Base-by-base conservation (phyloP, 2,329 filamentous ascomycete genomes). In the Neofusicoccum parvum region DNA sequence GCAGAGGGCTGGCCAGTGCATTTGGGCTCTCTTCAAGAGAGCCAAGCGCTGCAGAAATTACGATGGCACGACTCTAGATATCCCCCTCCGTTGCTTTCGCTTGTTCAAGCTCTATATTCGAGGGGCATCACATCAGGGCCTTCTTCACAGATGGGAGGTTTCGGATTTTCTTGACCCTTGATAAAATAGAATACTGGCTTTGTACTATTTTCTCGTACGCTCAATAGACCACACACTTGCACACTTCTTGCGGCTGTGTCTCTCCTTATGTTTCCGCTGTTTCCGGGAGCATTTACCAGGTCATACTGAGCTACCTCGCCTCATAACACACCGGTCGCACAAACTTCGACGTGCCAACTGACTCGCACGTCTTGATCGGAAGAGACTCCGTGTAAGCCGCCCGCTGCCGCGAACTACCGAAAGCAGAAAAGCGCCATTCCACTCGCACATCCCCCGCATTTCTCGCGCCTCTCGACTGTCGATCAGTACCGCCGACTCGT, bases 371-470 rank as follows among this genome's bases (percentile, higher is more conserved):
- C n/a, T 34, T 37, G 56, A 10, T 36, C 56, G 56, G 56, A 60
- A 46, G 32, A 48, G n/a, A 48, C 56, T 60, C 56, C 56, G 56
- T 37, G 7, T 7, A 2, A 36, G 43, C 43, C 56, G 23, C 54
- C 41, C 54, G 41, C 23, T 17, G 14, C 54, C 54, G 41, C 27
- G 9, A 6, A 48, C 14, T 36, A 14, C n/a, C 41, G 7, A 48
- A 59, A 20, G 15, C 11, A 20, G 54, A 14, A 34, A 59, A 43
- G 41, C 41, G 54, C 14, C 2, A 11, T 36, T 36, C 23, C 23
- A 17, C 14, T 11, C 32, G 56, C 34, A n/a, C 27, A 48, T 60
- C 56, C 56, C 56, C 56, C 56, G 43, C 56, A 60, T 48, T 60
- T 7, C 41, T 37, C 17, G 9, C 15, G 32, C n/a, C 34, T 17